Base-by-base conservation (phyloP, 805 yeast species). In the Torulaspora indica region DNA sequence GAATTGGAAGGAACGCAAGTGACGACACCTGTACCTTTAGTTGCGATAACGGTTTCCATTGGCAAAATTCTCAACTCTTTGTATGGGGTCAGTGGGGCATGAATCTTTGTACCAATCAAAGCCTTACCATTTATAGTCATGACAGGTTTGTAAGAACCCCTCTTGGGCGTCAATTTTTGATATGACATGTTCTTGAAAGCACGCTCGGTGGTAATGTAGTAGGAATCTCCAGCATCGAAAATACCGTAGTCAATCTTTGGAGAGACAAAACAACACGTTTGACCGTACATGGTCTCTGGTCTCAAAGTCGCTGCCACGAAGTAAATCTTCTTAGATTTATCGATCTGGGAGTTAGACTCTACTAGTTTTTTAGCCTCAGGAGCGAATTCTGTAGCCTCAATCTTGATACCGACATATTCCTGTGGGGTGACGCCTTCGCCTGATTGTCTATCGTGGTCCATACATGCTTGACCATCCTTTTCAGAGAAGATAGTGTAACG, bases 1-100 rank as follows among this genome's bases (percentile, higher is more conserved):
- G 98, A 90, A 68, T 90, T 96, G n/a, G 96, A 83, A 51, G 98
- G 98, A 51, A 90, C 98, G 74, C 96, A 93, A 5, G 98, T 91
- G 46, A 93, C 98, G 36, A 93, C 97, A 74, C 98, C 98, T 36
- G 98, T 93, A 77, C 98, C 98, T 74, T 93, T 93, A 45, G 81
- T 75, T 32, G 95, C 95, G 66, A 91, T 75, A 44, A 93, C 91
- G 30, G 97, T 88, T 69, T 91, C 98, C 98, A 93, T 93, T 56
- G 98, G 98, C 54, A 93, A 76, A 45, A 93, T 84, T 58, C 93
- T 77, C 53, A 93, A 72, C 55, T 82, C 78, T 42, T 78, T 71
- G 64, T 80, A 72, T 17, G 74, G 74, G 9, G 96, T 78, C 55
- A 85, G 71, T 43, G 98, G 98, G 28, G 98, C 95, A 54, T 73